Conservation (phyloP, 2,329 filamentous ascomycete species). For the Pseudogymnoascus sp. region DNA sequence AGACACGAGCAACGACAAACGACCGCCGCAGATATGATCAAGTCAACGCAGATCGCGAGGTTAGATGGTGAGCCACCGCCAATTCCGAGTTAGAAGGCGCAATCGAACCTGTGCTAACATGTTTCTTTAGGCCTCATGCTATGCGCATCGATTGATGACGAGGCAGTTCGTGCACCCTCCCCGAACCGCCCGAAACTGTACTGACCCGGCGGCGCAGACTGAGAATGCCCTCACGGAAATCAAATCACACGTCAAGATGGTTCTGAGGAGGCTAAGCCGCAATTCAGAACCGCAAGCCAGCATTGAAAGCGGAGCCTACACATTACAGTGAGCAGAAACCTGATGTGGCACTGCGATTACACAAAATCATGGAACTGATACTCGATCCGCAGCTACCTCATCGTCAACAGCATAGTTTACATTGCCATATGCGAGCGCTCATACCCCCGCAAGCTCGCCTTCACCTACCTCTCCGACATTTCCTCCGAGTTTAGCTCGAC, state of each 20-base stretch:
- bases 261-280: constrained; percentile 79
- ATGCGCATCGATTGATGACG: constrained; percentile 89
- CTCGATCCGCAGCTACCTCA: constrained; percentile 58
- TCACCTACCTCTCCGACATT: constrained; percentile 94
- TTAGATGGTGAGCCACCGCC: constrained; percentile 61
- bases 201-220: constrained; percentile 35
- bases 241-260: constrained; percentile 83
- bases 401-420: constrained; percentile 78
- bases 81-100: neutral
- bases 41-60: constrained; percentile 87
- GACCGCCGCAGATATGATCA: constrained; percentile 48
- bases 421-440: constrained; percentile 87
- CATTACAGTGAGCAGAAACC: constrained; percentile 61
- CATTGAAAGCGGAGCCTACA: constrained; percentile 78
- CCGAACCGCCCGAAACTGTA: neutral
- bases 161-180: constrained; percentile 46
- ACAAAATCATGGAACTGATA: neutral
- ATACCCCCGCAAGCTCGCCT: constrained; percentile 96
- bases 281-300: constrained; percentile 85
- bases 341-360: neutral
- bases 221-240: constrained; percentile 74
- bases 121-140: constrained; percentile 73
- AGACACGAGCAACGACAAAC: neutral
- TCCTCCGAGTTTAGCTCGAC: constrained; percentile 82
- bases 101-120: neutral